Base-by-base conservation (phyloP, 2,329 filamentous ascomycete species). In the Metarhizium humberi region DNA sequence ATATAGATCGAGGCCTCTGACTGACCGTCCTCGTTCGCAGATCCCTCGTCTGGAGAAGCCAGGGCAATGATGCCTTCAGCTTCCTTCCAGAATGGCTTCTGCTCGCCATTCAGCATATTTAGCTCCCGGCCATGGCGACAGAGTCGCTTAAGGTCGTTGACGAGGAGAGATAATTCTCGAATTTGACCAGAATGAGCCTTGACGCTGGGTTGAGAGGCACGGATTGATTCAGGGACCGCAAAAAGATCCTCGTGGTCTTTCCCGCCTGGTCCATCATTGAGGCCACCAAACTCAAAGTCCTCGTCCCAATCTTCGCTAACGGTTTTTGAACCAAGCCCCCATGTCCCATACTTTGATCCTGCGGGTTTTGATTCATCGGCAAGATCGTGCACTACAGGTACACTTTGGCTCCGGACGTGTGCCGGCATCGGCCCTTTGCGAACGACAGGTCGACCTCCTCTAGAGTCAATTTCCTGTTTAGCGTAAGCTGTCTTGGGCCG, bases 251-350 rank as follows among this genome's bases (percentile, higher is more conserved):
- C 63, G 3, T 67, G 68, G 30, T 68, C 67, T 32, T 66, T 68
- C 38, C 69, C 70, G 42, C 69, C 67, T n/a, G 69, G 69, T 4
- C 58, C 67, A 40, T 70, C 63, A 47, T 72, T 74, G 36, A 76
- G 67, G 30, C 73, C 74, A 8, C 79, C 79, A 66, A 92, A 92
- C 57, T 92, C 88, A 62, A 95, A 94, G 67, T 95, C 90, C 59
- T 92, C 88, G 62, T 92, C 90, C 90, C 90, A 95, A 64, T 94
- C 89, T 67, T 95, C 90, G 58, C 86, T 92, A 11, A 85, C 85
- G 16, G 82, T 86, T 68, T 92, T 92, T 59, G 82, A 85, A n/a
- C 86, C 84, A 46, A 90, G 73, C 2, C 87, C 88, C 88, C 88
- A 92, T 1, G 88, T 92, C 47, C 88, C 87, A 64, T 90, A 92